Evolutionary conservation across 306 rosid species (phyloP).

Genomic region (Quercus suber): DNA sequence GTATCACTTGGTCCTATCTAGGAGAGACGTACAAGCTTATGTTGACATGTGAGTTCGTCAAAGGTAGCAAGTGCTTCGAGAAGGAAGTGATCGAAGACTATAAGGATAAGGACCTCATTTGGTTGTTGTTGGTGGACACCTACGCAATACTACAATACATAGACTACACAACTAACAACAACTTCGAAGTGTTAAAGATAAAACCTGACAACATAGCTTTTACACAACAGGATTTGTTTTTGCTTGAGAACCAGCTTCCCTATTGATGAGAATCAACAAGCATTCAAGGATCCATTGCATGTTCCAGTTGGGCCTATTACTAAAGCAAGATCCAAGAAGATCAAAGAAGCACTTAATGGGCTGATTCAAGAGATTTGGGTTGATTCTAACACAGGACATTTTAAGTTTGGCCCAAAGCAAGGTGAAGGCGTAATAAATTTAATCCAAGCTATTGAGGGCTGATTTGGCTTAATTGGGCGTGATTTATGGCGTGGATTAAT

Average conservation of each 20-base stretch:
- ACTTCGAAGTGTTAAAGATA: background rate
- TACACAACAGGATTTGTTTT: slow-evolving; percentile 11
- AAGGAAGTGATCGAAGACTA: slow-evolving; percentile 21
- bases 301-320: no score
- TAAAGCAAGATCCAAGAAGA: no score
- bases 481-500: no score
- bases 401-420: no score
- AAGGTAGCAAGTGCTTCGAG: background rate
- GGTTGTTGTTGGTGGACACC: slow-evolving; percentile 25
- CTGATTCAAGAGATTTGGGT: no score
- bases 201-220: background rate
- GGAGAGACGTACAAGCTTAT: background rate
- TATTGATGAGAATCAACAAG: no score
- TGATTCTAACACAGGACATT: no score
- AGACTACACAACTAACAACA: rapidly evolving
- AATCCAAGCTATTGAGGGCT: no score
- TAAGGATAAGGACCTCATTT: slow-evolving; percentile 19
- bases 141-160: background rate
- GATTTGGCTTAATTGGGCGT: no score
- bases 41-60: background rate
- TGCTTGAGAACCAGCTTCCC: slow-evolving; percentile 32
- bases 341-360: no score
- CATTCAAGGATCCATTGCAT: no score
- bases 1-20: slow-evolving; percentile 10
- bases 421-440: no score